phyloP scores from a whole-genome alignment of 1,139 yeast genomes.

The Taphrina deformans region DNA sequence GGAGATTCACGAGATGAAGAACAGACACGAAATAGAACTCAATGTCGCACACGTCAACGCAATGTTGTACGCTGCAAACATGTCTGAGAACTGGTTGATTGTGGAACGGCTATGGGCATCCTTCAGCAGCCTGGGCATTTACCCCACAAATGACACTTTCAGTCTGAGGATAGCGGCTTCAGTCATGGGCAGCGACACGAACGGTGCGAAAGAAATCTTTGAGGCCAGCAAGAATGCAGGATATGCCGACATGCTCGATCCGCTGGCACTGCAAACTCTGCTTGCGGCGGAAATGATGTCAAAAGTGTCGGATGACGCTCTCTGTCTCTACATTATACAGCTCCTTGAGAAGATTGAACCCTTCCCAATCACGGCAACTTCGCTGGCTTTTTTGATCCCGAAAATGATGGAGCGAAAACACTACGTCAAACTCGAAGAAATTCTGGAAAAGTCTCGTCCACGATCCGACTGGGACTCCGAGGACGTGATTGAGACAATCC shows the following conservation, averaged over 20 bases:
- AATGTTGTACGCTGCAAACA: conserved; percentile 20
- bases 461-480: conserved; percentile 8
- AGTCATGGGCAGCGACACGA: neutral
- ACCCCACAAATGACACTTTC: conserved; percentile 14
- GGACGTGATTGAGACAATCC: neutral
- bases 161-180: conserved; percentile 20
- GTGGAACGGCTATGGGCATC: conserved; percentile 23
- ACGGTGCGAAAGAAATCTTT: conserved; percentile 7
- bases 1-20: neutral
- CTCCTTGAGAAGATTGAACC: conserved; percentile 16
- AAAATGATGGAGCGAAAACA: conserved; percentile 16
- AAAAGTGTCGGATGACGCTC: neutral
- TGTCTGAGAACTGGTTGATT: conserved; percentile 5
- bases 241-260: conserved; percentile 25
- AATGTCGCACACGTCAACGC: conserved; percentile 12
- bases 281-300: conserved; percentile 20
- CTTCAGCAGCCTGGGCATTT: neutral
- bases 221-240: conserved; percentile 16
- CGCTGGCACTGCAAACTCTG: conserved; percentile 12
- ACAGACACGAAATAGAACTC: neutral
- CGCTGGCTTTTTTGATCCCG: conserved; percentile 18
- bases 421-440: conserved; percentile 8
- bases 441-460: conserved; percentile 2
- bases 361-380: conserved; percentile 15
- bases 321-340: neutral